Evolutionary conservation across 148 eudicot genomes (phyloP), one percentile per base, ranked within the genome.

Genomic region (Rhododendron molle): DNA sequence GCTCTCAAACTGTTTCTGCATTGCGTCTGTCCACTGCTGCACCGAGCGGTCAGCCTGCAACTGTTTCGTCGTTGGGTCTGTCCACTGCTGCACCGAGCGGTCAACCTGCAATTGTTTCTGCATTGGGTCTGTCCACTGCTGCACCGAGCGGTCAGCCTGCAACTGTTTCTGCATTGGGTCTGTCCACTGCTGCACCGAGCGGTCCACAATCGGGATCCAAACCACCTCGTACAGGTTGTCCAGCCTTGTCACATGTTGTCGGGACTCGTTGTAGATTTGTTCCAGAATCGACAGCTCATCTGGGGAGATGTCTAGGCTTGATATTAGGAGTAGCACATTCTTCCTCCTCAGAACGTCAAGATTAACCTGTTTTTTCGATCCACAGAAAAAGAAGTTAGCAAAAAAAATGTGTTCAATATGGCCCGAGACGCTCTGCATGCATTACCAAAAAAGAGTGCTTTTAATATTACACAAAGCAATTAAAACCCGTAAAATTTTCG

Each of bases 161-260:
- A 38, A 38, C 40, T 38, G 43, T 40, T 40, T 40, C 43, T 40
- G 43, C 7, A 40, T 40, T 5, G 43, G 43, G 4, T 92, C 93
- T 0, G 87, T 87, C 93, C 94, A 91, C 14, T 62, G 30, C 12
- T 28, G 90, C 23, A 77, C 13, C 2, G 91, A 86, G 2, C 54
- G 90, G 82, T 94, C 96, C 71, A 89, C 87, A 3, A 94, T 89
- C 7, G 94, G 96, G 12, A 92, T 43, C 96, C 96, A 94, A n/a
- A 94, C 89, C 26, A 94, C 85, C 90, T 94, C 96, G 44, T 88
- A 94, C 36, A 83, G n/a, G 23, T 43, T 50, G 9, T 85, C 85
- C 54, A 62, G 0, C 28, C 79, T 81, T 46, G 85, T 32, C 16
- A 89, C 85, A 89, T 3, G 71, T 7, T 56, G 44, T 34, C 82